Conservation (phyloP, 208 protist genomes). For the Borovskyia barvae region DNA sequence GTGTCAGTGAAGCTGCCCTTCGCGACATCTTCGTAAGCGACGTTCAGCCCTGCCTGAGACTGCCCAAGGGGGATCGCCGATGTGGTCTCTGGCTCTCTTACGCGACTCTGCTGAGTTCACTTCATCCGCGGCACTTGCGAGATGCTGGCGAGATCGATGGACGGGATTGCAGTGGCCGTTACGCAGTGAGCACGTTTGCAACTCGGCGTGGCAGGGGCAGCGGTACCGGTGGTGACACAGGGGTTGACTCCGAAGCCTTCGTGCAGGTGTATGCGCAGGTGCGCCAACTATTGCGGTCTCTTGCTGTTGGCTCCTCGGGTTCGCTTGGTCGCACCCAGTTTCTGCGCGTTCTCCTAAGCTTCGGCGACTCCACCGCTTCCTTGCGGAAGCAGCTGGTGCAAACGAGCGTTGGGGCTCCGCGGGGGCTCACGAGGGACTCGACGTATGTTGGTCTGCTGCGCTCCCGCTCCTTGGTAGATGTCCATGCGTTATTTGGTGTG, state of each 20-base stretch:
- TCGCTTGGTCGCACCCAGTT: slow-evolving; percentile 22
- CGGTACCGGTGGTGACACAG: neutral
- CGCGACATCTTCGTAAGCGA: slow-evolving; percentile 33
- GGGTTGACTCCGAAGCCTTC: slow-evolving; percentile 8
- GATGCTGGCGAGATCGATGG: neutral
- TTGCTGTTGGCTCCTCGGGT: slow-evolving; percentile 1
- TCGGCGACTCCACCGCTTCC: slow-evolving; percentile 28
- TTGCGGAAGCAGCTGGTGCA: slow-evolving; percentile 27
- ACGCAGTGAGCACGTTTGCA: too few species aligned
- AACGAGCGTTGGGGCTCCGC: neutral
- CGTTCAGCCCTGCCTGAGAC: slow-evolving; percentile 33
- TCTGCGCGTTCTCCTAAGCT: slow-evolving; percentile 27
- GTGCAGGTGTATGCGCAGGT: slow-evolving; percentile 5
- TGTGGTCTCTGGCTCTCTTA: slow-evolving; percentile 39
- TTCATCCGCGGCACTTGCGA: slow-evolving; percentile 16
- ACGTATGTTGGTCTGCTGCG: slow-evolving; percentile 25
- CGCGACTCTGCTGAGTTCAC: slow-evolving; percentile 7
- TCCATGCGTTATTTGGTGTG: slow-evolving; percentile 48
- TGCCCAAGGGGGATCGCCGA: slow-evolving; percentile 33
- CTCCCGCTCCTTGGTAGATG: slow-evolving; percentile 34
- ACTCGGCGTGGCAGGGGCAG: too few species aligned
- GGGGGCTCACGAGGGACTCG: neutral
- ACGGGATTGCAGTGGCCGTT: neutral
- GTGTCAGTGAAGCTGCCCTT: slow-evolving; percentile 4
- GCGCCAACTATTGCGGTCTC: slow-evolving; percentile 11